Percentiles rank a stretch among this genome's conserved stretches.
Evolutionary conservation across 169 alveolate species (phyloP).

Genomic region (Babesia ovis): DNA sequence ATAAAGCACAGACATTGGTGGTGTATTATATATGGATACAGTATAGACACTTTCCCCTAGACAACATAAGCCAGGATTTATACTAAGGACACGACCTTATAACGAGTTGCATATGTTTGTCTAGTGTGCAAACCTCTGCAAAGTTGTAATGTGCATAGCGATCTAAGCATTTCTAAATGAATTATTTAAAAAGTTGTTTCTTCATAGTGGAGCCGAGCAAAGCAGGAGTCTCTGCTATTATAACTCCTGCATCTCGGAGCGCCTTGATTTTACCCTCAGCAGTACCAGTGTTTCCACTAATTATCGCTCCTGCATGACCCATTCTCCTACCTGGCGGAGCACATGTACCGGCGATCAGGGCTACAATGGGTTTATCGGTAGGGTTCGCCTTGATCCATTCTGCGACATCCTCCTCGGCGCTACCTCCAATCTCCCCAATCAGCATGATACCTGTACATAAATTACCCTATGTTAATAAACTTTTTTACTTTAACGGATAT

Average conservation of each 20-base stretch:
- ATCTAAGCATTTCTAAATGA: background rate
- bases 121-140: conserved; percentile 79
- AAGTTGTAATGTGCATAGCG: conserved; percentile 66
- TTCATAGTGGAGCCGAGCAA: conserved; percentile 77
- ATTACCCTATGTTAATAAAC: background rate
- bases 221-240: conserved; percentile 88
- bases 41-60: too few relatives aligned
- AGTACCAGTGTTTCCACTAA: conserved; percentile 96
- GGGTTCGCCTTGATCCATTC: conserved; percentile 89
- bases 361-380: conserved; percentile 91
- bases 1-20: too few relatives aligned
- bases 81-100: too few relatives aligned
- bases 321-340: conserved; percentile 98
- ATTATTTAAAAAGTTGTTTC: conserved; percentile 36
- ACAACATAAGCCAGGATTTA: too few relatives aligned
- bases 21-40: too few relatives aligned
- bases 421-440: conserved; percentile 99
- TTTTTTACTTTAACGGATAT: background rate
- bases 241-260: conserved; percentile 89
- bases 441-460: conserved; percentile 83
- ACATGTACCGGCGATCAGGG: conserved; percentile 96
- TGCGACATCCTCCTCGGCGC: conserved; percentile 97
- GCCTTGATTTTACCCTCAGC: conserved; percentile 92
- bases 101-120: background rate
- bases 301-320: conserved; percentile 99